phyloP scores from a whole-genome alignment of 2,329 filamentous ascomycete species.

The Colletotrichum simmondsii region DNA sequence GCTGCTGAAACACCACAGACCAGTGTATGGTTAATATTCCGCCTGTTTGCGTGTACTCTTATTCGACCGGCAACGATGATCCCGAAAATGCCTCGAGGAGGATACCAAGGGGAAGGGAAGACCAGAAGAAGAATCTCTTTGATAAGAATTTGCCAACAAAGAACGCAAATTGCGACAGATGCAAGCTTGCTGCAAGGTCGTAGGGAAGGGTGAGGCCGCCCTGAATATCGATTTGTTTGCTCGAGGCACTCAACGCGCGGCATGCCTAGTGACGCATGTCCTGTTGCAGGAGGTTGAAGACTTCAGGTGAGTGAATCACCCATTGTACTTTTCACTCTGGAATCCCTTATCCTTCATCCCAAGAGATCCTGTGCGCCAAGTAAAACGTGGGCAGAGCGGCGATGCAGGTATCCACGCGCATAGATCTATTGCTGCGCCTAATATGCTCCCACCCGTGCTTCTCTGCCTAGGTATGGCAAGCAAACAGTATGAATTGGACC shows the following conservation, averaged over 20 bases:
- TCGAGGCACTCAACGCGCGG: neutral
- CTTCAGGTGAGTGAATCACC: neutral
- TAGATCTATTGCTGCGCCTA: neutral
- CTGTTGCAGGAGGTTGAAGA: neutral
- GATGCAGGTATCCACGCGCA: slow-evolving; percentile 6
- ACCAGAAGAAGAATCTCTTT: neutral
- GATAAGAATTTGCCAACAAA: neutral
- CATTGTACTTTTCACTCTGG: neutral
- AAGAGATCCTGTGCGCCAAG: neutral
- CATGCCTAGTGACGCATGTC: no score
- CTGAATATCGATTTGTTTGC: neutral
- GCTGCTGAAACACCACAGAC: neutral
- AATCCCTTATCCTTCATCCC: neutral
- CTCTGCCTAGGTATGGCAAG: neutral
- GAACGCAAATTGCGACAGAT: no score
- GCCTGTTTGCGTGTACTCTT: neutral
- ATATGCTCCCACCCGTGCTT: slow-evolving; percentile 1
- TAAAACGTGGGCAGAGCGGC: neutral
- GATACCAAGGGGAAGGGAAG: no score
- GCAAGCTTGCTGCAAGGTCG: neutral
- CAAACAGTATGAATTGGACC: neutral
- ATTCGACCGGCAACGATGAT: neutral
- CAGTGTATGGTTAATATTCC: no score
- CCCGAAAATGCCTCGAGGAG: neutral
- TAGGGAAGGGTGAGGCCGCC: neutral